Percentiles rank a stretch among this genome's conserved stretches.
Evolutionary conservation across 192 early-diverging fungal species (phyloP).

Genomic region (Geranomyces michiganensis): DNA sequence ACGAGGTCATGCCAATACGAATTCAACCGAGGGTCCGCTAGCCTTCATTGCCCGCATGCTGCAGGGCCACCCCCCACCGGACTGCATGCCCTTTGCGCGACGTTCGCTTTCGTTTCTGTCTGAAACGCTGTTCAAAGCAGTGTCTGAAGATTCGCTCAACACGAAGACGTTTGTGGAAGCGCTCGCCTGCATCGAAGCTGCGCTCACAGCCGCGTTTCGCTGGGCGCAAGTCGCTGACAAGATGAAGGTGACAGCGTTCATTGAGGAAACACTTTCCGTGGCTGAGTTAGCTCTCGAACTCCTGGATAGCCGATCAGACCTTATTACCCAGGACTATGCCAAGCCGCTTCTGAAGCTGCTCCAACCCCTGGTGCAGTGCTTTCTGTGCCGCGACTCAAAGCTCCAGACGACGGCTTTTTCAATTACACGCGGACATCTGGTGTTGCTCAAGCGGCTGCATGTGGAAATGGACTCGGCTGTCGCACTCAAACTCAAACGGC

Average conservation of each 20-base stretch:
- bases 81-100: not conserved
- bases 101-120: not conserved
- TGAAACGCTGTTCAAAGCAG: not conserved
- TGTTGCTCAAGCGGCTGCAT: not conserved
- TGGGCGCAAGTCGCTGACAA: slow-evolving; percentile 4
- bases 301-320: not conserved
- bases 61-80: not conserved
- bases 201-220: not conserved
- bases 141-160: not conserved
- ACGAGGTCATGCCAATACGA: not conserved
- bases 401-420: not conserved
- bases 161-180: not conserved
- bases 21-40: not conserved
- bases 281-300: not conserved
- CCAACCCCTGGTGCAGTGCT: not conserved
- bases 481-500: not conserved
- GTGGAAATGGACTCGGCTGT: not conserved
- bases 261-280: not conserved
- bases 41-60: not conserved
- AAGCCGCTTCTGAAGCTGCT: not conserved
- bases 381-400: slow-evolving; percentile 2
- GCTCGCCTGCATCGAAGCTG: not conserved
- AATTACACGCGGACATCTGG: not conserved
- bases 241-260: not conserved
- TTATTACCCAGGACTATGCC: not conserved